Evolutionary conservation across 768 basidiomycete genomes (phyloP).

Genomic region (Suillus paluster): DNA sequence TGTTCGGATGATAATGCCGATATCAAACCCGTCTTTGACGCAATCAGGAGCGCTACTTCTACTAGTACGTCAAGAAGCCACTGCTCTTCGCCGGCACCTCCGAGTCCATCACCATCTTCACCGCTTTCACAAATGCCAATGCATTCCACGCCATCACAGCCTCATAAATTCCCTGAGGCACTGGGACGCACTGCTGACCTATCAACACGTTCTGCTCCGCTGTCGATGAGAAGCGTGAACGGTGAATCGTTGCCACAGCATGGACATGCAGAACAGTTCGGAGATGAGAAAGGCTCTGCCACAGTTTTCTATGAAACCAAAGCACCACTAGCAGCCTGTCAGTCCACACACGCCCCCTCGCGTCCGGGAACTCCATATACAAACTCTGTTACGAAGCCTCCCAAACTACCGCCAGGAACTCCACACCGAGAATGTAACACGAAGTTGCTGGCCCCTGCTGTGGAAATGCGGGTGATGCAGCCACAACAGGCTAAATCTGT

Average conservation of each 20-base stretch:
- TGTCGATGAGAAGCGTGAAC: not conserved
- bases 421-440: not conserved
- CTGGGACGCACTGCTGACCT: constrained; percentile 3
- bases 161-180: not conserved
- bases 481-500: constrained; percentile 2
- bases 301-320: not conserved
- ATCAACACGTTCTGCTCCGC: constrained; percentile 4
- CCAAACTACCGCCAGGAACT: not conserved
- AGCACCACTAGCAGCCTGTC: not conserved
- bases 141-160: not conserved
- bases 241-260: not conserved
- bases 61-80: not conserved
- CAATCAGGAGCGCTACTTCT: not conserved
- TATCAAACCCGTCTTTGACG: not conserved
- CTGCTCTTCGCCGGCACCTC: not conserved
- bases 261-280: constrained; percentile 3
- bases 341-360: not conserved
- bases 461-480: not conserved
- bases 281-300: constrained; percentile 6
- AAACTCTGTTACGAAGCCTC: not conserved
- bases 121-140: not conserved
- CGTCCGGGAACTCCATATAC: constrained; percentile 1
- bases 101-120: constrained; percentile 3
- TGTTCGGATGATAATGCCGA: not conserved
- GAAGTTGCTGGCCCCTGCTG: not conserved